Evolutionary conservation across 2,329 filamentous ascomycete species (phyloP), one percentile per base, ranked within the genome.

Genomic region (Ciborinia camelliae): DNA sequence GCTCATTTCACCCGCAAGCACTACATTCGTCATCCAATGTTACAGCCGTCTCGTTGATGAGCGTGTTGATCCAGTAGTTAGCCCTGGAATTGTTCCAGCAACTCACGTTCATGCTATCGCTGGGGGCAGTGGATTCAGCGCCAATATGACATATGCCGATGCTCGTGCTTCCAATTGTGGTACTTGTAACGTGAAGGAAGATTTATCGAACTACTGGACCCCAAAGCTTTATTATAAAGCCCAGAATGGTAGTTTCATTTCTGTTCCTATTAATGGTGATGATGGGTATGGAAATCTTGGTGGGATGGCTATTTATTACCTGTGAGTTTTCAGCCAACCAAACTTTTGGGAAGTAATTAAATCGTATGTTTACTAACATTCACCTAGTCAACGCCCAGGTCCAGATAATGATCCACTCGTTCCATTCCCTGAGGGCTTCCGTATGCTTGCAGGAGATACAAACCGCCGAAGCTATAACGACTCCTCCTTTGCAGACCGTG

Each of bases 361-460:
- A 5, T 12, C 8, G 12, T 37, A 9, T 35, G 26, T 62, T 41
- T n/a, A 10, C 54, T 58, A 58, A 58, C 8, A 3, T 8, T 35
- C 47, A 5, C 15, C 9, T 14, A 64, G 54, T 15, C 62, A 64
- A 47, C 47, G 55, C 6, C 62, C 62, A 45, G 55, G 62, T 53
- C 52, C 62, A 30, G 52, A 60, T 47, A 60, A 59, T 45, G 54
- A 64, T 26, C 32, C 55, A 9, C 53, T 52, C 23, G 47, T 62
- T 23, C 52, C 61, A 20, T 66, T 55, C 2, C 59, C 57, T 37
- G 74, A 80, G 66, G 79, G 78, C 1, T 81, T 81, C 71, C 76
- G 79, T 30, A 80, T 80, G 79, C 75, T 80, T 39, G 74, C 79
- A 39, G 79, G 79, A 39, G 76, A 80, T 55, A 74, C 76, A 10